Conservation (phyloP, 2,329 filamentous ascomycete species). For the Colletotrichum sp. region DNA sequence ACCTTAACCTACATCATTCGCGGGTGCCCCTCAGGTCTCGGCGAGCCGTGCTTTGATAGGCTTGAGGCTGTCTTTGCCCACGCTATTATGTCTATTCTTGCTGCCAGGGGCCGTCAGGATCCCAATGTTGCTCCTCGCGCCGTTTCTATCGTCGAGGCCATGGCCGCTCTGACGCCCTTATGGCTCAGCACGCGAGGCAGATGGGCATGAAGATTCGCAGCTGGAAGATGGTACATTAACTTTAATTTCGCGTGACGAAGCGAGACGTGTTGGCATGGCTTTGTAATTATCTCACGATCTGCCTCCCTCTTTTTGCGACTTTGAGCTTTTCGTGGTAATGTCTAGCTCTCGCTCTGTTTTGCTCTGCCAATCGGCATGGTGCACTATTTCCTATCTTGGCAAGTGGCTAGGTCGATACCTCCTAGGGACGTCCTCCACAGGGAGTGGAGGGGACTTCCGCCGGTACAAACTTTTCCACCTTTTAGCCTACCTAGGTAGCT, state of each 20-base stretch:
- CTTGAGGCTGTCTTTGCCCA: conserved; percentile 89
- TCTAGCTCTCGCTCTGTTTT: too few species aligned
- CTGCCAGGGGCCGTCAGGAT: conserved; percentile 93
- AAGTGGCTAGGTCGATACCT: not conserved
- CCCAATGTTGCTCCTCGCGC: conserved; percentile 90
- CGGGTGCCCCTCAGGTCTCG: conserved; percentile 83
- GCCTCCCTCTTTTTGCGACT: too few species aligned
- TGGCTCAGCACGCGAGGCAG: conserved; percentile 76
- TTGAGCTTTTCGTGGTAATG: too few species aligned
- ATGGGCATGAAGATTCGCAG: conserved; percentile 24
- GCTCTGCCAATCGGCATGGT: too few species aligned
- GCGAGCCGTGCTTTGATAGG: conserved; percentile 95
- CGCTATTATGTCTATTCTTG: conserved; percentile 93
- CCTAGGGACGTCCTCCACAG: not conserved
- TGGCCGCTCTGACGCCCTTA: conserved; percentile 84
- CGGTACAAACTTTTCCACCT: not conserved
- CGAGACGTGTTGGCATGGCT: too few species aligned
- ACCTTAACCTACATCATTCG: conserved; percentile 96
- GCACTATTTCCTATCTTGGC: conserved; percentile 6
- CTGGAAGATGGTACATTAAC: conserved; percentile 13
- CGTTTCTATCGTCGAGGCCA: conserved; percentile 87
- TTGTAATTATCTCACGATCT: too few species aligned
- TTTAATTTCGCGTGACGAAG: too few species aligned
- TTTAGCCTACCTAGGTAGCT: not conserved
- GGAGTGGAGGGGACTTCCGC: not conserved